Conservation (phyloP, 2,329 filamentous ascomycete genomes). For the Niveomyces coronatus region DNA sequence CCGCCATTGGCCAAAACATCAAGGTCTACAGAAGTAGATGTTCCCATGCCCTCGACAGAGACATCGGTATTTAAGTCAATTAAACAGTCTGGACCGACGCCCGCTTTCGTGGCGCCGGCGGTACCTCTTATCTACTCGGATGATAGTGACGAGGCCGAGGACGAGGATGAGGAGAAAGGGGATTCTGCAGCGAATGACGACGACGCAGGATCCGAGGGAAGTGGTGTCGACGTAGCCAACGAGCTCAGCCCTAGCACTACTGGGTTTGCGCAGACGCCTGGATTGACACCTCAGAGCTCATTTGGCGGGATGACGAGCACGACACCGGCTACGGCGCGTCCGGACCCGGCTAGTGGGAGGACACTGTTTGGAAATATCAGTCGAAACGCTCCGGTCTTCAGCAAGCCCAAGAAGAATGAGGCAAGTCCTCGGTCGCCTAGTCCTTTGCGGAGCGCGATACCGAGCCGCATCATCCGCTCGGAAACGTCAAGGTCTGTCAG, state of each 20-base stretch:
- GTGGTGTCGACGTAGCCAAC: slow-evolving; percentile 54
- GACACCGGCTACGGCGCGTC: slow-evolving; percentile 19
- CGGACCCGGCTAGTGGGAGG: slow-evolving; percentile 33
- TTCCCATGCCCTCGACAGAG: not conserved
- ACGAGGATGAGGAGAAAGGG: slow-evolving; percentile 26
- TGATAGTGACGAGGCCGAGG: slow-evolving; percentile 22
- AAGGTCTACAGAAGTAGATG: not conserved
- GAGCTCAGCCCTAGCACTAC: slow-evolving; percentile 46
- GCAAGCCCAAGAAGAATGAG: slow-evolving; percentile 36
- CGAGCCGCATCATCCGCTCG: slow-evolving; percentile 35
- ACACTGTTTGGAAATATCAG: slow-evolving; percentile 45
- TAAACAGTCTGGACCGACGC: slow-evolving; percentile 3
- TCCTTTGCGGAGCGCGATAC: slow-evolving; percentile 51
- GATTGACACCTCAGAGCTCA: slow-evolving; percentile 48
- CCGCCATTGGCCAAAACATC: slow-evolving; percentile 26
- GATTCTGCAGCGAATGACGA: slow-evolving; percentile 36
- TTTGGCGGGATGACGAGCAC: slow-evolving; percentile 40
- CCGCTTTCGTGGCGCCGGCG: slow-evolving; percentile 16
- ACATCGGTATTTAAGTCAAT: slow-evolving; percentile 7
- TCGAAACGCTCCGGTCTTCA: slow-evolving; percentile 41
- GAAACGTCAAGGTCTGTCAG: slow-evolving; percentile 49
- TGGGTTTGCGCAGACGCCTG: slow-evolving; percentile 34
- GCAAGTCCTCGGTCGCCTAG: slow-evolving; percentile 64
- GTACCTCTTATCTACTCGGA: slow-evolving; percentile 20
- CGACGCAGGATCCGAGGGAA: slow-evolving; percentile 44